These are phyloP conservation scores for Sodiomyces alkalinus DNA, from an alignment of 2,329 filamentous ascomycete species.

Conservation along the genomic window DNA sequence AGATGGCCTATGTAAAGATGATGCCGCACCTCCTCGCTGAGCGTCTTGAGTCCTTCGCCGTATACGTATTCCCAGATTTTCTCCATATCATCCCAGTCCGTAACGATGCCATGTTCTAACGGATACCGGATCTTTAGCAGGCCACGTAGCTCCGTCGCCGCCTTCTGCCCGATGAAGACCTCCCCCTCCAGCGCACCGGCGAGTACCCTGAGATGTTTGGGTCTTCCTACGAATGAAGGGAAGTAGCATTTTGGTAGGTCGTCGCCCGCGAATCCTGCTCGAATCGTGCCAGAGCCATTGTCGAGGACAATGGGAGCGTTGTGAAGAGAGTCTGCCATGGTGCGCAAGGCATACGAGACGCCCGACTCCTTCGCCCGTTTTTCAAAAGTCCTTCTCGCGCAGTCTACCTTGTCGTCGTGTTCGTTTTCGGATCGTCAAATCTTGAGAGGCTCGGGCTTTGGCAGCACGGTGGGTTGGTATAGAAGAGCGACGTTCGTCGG, in stretches of 20 bases:
- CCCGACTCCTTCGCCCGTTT: too few relatives aligned
- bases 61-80: conserved; percentile 98
- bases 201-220: conserved; percentile 87
- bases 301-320: conserved; percentile 98
- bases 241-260: conserved; percentile 95
- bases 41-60: conserved; percentile 84
- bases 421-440: not conserved
- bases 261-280: conserved; percentile 91
- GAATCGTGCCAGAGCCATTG: conserved; percentile 95
- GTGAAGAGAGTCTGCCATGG: conserved; percentile 56
- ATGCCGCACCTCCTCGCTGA: conserved; percentile 71
- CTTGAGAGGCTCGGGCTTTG: too few relatives aligned
- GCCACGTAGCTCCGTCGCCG: conserved; percentile 76
- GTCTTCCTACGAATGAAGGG: conserved; percentile 89
- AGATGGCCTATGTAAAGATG: too few relatives aligned
- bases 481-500: too few relatives aligned
- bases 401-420: not conserved
- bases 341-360: conserved; percentile 8
- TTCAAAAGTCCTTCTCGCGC: too few relatives aligned
- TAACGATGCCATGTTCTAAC: conserved; percentile 93
- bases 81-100: conserved; percentile 99
- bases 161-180: conserved; percentile 85
- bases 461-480: too few relatives aligned
- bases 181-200: conserved; percentile 95
- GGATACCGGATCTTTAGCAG: conserved; percentile 93